phyloP scores from a whole-genome alignment of 305 asterid species.

The Fraxinus sp. region DNA sequence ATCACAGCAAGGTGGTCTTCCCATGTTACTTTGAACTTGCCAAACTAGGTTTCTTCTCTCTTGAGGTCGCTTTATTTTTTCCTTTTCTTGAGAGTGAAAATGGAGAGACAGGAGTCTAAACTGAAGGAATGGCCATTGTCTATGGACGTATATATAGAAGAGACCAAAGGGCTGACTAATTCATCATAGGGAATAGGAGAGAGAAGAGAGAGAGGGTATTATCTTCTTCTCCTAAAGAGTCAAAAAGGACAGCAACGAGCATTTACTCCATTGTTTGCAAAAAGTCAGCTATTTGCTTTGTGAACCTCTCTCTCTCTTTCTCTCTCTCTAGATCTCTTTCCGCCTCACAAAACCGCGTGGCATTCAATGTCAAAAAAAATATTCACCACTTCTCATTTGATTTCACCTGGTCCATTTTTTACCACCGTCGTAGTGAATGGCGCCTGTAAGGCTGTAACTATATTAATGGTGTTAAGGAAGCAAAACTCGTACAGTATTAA shows the following conservation, averaged over 20 bases:
- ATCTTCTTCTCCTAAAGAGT: conserved; percentile 40
- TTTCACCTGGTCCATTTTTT: not conserved
- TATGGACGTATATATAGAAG: conserved; percentile 42
- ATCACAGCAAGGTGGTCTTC: conserved; percentile 78
- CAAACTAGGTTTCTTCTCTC: not conserved
- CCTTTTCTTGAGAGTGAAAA: not conserved
- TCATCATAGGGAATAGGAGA: conserved; percentile 4
- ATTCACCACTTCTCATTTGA: not conserved
- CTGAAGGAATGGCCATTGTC: conserved; percentile 39
- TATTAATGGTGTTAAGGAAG: not conserved
- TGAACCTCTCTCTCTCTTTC: conserved; percentile 28
- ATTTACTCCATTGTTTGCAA: conserved; percentile 57
- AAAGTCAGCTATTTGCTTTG: conserved; percentile 56
- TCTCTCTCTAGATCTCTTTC: conserved; percentile 26
- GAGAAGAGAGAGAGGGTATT: conserved; percentile 21
- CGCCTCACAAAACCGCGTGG: conserved; percentile 51
- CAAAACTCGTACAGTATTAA: not conserved
- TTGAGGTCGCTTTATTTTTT: not conserved
- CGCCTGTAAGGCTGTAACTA: not conserved
- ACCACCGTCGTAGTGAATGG: not conserved
- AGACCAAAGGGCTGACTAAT: conserved; percentile 52
- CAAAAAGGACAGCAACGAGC: conserved; percentile 62
- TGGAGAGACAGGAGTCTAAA: conserved; percentile 42
- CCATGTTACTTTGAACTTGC: conserved; percentile 36
- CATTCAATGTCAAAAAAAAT: conserved; percentile 33